Conservation (phyloP, 2,329 filamentous ascomycete species). For the Cladosporium oxysporum region DNA sequence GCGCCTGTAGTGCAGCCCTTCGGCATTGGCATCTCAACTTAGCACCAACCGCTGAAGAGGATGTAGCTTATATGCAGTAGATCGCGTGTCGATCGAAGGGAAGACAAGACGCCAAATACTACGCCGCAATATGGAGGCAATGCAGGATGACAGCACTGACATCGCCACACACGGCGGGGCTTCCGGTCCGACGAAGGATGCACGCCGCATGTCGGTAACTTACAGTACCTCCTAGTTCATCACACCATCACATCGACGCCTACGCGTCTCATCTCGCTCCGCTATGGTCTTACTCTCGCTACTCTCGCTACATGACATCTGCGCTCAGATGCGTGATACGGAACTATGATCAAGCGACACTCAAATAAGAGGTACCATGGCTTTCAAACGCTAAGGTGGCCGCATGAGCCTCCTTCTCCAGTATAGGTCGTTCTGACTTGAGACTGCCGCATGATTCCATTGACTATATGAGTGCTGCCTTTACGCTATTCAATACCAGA, state of each 20-base stretch:
- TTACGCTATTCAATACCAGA: background rate
- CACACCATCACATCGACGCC: background rate
- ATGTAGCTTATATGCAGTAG: background rate
- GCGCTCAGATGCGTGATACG: background rate
- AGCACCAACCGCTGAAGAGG: background rate
- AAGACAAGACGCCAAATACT: background rate
- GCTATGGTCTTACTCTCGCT: background rate
- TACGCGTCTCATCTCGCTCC: background rate
- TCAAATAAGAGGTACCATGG: background rate
- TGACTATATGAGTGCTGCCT: background rate
- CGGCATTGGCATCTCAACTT: background rate
- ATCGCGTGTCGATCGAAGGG: background rate
- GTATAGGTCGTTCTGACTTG: background rate
- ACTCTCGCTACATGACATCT: background rate
- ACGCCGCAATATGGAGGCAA: background rate
- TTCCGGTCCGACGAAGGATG: background rate
- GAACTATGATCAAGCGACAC: background rate
- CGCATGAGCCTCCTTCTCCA: background rate
- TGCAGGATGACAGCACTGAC: constrained; percentile 9
- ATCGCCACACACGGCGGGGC: constrained; percentile 1
- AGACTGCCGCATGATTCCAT: background rate
- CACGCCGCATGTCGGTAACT: background rate
- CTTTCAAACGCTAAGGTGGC: background rate
- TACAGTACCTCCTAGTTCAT: too few relatives aligned
- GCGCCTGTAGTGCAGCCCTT: background rate